Percentiles rank a stretch among this genome's conserved stretches.
Conservation (phyloP, 306 rosid genomes). For the Dryas alaskensis region DNA sequence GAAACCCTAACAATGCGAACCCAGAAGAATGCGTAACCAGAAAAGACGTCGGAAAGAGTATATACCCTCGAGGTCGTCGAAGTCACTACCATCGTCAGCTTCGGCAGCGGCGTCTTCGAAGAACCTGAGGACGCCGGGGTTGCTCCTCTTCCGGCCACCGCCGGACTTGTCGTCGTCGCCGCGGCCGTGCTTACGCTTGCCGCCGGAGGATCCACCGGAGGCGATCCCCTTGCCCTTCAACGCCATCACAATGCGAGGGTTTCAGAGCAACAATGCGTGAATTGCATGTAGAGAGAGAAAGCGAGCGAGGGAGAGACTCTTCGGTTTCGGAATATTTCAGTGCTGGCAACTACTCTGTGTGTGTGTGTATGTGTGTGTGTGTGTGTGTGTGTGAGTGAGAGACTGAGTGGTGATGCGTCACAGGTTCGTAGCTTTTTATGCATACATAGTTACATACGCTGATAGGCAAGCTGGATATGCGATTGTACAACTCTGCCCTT, state of each 20-base stretch:
- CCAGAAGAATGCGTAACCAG: background rate
- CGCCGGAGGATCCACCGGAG: slow-evolving; percentile 30
- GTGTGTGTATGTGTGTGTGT: too few relatives aligned
- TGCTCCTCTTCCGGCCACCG: slow-evolving; percentile 46
- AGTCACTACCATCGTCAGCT: slow-evolving; percentile 49
- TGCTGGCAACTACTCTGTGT: background rate
- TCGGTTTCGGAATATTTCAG: background rate
- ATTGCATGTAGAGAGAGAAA: slow-evolving; percentile 7
- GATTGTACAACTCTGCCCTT: background rate
- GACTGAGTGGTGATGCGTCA: background rate
- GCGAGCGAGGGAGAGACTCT: background rate
- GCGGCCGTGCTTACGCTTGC: slow-evolving; percentile 41
- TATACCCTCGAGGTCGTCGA: slow-evolving; percentile 39
- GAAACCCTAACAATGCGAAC: slow-evolving; percentile 20
- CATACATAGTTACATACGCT: background rate
- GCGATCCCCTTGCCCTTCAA: slow-evolving; percentile 61
- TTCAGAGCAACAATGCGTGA: background rate
- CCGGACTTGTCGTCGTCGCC: slow-evolving; percentile 46
- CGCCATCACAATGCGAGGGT: slow-evolving; percentile 31
- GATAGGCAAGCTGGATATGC: background rate
- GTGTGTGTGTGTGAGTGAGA: too few relatives aligned
- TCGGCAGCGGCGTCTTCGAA: slow-evolving; percentile 60
- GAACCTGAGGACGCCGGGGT: slow-evolving; percentile 59
- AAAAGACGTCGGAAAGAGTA: background rate
- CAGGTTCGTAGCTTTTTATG: background rate